Evolutionary conservation across 1,139 yeast genomes (phyloP).

Genomic region (Yamadazyma sp.): DNA sequence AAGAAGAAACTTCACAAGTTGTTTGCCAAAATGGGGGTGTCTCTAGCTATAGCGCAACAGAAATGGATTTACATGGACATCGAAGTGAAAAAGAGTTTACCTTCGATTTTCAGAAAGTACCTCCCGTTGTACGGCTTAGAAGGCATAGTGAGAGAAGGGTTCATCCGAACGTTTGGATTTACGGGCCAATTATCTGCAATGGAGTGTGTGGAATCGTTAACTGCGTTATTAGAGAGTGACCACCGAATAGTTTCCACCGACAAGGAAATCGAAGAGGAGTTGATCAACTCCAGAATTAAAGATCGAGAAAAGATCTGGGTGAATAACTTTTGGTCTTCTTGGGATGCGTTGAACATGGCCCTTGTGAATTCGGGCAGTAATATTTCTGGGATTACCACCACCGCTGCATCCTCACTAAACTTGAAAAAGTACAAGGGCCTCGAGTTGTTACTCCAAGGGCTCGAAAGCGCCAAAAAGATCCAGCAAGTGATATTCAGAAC

Average conservation of each 20-base stretch:
- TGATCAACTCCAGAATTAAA: conserved; percentile 44
- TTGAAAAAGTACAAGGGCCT: conserved; percentile 45
- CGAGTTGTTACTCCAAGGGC: conserved; percentile 65
- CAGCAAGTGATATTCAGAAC: conserved; percentile 87
- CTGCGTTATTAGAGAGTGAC: conserved; percentile 79
- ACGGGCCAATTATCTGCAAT: conserved; percentile 87
- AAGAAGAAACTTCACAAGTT: conserved; percentile 81
- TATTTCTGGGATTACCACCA: conserved; percentile 13
- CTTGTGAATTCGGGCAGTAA: conserved; percentile 14
- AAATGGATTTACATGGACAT: conserved; percentile 92
- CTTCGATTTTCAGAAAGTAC: conserved; percentile 67
- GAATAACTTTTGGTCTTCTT: conserved; percentile 88
- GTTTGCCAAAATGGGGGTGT: conserved; percentile 96
- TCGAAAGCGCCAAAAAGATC: conserved; percentile 74
- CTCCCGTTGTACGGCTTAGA: conserved; percentile 78
- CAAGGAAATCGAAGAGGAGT: conserved; percentile 28
- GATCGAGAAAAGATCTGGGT: conserved; percentile 75
- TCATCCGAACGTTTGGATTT: conserved; percentile 81
- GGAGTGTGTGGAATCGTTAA: conserved; percentile 86
- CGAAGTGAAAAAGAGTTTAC: conserved; percentile 70
- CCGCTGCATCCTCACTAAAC: conserved; percentile 5
- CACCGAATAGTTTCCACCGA: conserved; percentile 20
- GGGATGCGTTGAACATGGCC: conserved; percentile 79
- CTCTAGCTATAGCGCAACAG: conserved; percentile 84
- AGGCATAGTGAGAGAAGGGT: conserved; percentile 82